Percentiles rank a stretch among this genome's conserved stretches.
These are phyloP conservation scores for Hanseniaspora hatyaiensis DNA, from an alignment of 805 yeast genomes.

Conservation along the genomic window DNA sequence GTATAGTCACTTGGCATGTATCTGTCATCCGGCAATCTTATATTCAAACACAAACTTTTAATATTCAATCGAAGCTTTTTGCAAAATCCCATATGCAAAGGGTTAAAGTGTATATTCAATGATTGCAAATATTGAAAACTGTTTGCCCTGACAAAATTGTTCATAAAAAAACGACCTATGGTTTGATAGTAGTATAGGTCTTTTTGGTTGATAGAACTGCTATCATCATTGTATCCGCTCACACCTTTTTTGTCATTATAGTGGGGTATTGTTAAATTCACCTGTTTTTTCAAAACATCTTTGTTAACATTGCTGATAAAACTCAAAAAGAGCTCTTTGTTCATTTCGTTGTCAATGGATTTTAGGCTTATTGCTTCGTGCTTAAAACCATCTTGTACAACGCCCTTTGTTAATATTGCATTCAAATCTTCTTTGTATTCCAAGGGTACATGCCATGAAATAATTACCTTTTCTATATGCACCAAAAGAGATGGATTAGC, in stretches of 20 bases:
- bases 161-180: neutral
- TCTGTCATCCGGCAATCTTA: conserved; percentile 1
- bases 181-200: neutral
- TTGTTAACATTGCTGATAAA: neutral
- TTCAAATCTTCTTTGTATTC: neutral
- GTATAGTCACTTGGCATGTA: neutral
- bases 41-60: conserved; percentile 5
- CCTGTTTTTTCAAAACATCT: neutral
- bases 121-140: conserved; percentile 3
- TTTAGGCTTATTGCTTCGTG: neutral
- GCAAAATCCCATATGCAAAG: neutral
- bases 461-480: neutral
- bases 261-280: neutral
- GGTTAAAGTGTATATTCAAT: conserved; percentile 14
- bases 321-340: conserved; percentile 4
- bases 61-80: neutral
- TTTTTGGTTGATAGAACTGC: neutral
- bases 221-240: neutral
- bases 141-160: neutral
- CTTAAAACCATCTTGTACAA: neutral
- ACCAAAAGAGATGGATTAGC: neutral
- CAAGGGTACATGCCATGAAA: conserved; percentile 12
- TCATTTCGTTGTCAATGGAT: conserved; percentile 11
- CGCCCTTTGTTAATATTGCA: neutral
- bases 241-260: neutral